Base-by-base conservation (phyloP, 768 basidiomycete species). In the Steccherinum ochraceum region DNA sequence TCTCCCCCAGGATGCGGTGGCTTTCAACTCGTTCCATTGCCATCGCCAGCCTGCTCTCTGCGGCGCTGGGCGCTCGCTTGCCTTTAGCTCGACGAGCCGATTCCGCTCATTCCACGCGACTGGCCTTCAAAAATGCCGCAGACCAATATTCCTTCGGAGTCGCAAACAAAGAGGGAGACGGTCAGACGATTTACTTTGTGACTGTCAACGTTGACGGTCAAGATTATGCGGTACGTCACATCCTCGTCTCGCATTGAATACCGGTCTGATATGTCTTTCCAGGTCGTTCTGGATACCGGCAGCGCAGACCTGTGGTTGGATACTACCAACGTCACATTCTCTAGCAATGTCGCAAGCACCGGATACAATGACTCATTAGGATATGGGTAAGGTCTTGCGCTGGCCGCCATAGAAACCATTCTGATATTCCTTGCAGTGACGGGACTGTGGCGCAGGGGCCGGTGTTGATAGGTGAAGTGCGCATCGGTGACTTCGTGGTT, bases 291-390 rank as follows among this genome's bases (percentile, higher is more conserved):
- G 13, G 56, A 56, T 26, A 53, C 52, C 13, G 55, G 55, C n/a
- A 50, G 49, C n/a, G 23, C 52, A n/a, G 55, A 56, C 35, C 23
- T 56, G 12, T 56, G 55, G 55, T n/a, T 56, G 12, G 41, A 56
- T 43, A 46, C 55, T 16, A 52, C 46, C 21, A 39, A 39, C 24
- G 42, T 35, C 13, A 35, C 55, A 18, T 49, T 53, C 20, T 39
- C 52, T 1, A 48, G 49, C 39, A 45, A 42, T 42, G 44, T 23
- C 19, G 39, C 19, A 16, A 42, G 40, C 41, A 43, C 41, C 7
- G 18, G 18, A 5, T 19, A 18, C 10, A n/a, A 7, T 7, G 10
- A 11, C 19, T 43, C 41, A 10, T n/a, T 43, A 19, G 16, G n/a
- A 16, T 49, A 41, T 11, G 20, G 21, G 48, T 49, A 41, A 12